A percentile compares a stretch with the other conserved stretches of the same genome.
These are phyloP conservation scores for Phytophthora agathidicida DNA, from an alignment of 352 stramenopile genomes.

Conservation along the genomic window DNA sequence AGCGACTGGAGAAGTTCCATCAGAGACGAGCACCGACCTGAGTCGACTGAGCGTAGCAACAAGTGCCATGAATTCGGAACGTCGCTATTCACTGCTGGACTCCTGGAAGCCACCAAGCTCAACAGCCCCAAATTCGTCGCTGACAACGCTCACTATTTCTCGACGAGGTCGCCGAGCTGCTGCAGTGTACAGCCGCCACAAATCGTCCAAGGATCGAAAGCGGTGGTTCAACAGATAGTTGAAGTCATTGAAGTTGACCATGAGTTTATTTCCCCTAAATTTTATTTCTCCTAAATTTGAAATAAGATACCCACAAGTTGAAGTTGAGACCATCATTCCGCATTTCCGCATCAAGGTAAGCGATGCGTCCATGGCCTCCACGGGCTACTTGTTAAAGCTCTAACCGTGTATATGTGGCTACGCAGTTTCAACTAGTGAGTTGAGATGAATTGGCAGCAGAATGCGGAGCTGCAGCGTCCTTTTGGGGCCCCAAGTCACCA, in stretches of 20 bases:
- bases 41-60: slow-evolving; percentile 39
- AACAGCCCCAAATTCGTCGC: slow-evolving; percentile 58
- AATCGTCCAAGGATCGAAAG: slow-evolving; percentile 61
- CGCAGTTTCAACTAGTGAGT: neutral
- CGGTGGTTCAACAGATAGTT: slow-evolving; percentile 50
- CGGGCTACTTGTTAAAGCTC: too few species aligned
- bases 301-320: slow-evolving; percentile 37
- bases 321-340: slow-evolving; percentile 59
- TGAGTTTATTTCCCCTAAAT: too few species aligned
- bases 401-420: neutral
- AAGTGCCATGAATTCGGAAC: slow-evolving; percentile 43
- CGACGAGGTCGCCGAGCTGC: slow-evolving; percentile 63
- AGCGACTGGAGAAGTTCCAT: slow-evolving; percentile 18
- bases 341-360: slow-evolving; percentile 4
- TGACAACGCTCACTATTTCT: slow-evolving; percentile 78
- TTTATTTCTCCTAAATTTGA: too few species aligned
- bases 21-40: slow-evolving; percentile 37
- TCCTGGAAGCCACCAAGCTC: slow-evolving; percentile 72
- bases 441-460: slow-evolving; percentile 23
- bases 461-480: slow-evolving; percentile 1
- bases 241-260: too few species aligned
- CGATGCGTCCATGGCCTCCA: neutral
- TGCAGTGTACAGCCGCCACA: slow-evolving; percentile 67
- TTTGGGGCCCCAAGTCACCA: neutral
- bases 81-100: slow-evolving; percentile 75